Base-by-base conservation (phyloP, 305 asterid genomes). In the Salvia sclarea region DNA sequence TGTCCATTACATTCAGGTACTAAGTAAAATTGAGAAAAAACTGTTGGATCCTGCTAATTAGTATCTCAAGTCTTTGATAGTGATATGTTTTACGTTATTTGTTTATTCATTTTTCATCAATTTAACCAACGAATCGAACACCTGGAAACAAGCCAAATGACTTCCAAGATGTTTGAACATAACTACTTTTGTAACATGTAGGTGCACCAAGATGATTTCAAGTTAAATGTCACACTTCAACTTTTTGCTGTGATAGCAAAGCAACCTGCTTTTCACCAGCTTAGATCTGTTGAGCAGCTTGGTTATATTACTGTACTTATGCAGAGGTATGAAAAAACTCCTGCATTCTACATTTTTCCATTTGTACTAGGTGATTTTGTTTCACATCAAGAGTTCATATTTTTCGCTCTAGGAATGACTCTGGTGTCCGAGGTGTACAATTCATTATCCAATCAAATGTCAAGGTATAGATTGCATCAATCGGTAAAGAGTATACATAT, bases 201-300 rank as follows among this genome's bases (percentile, higher is more conserved):
- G 98, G 96, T 89, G 40, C 92, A 94, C 83, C 96, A 81, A 74
- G 99, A 94, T 76, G 99, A 94, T 78, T 83, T 91, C 80, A 60
- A 81, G 82, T 70, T 88, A 84, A 94, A 91, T 71, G 96, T 77
- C 48, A 78, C 82, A 68, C 91, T 94, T 60, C 97, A 94, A 76
- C 96, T 94, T 69, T 91, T 91, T 76, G 95, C 88, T 65, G 65
- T 86, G 80, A 75, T 86, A 44, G 98, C 98, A 3, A 91, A 94
- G 85, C 98, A 94, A 66, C 93, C 96, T 45, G 93, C 95, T 71
- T 94, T 94, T 76, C 96, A 88, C 78, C 98, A 94, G 86, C 98
- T 94, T 78, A 87, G 98, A 91, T 87, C 97, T 66, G 93, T 94
- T 50, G 99, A 94, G 80, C 99, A 94, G 82, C 99, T 94, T 76